Conservation (phyloP, 2,329 filamentous ascomycete species). For the Clarireedia paspali region DNA sequence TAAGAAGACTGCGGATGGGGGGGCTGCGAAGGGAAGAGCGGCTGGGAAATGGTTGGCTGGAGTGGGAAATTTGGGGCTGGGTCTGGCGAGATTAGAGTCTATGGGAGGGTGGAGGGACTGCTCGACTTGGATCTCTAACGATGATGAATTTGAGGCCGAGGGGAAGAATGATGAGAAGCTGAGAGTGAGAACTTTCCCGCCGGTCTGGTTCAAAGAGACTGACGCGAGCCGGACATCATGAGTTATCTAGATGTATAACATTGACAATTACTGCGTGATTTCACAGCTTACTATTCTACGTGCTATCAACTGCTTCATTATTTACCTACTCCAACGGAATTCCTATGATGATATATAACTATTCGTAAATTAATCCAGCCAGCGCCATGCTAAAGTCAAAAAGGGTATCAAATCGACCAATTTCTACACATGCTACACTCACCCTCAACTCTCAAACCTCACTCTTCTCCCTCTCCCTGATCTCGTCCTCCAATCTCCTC, state of each 20-base stretch:
- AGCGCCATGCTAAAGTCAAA: slow-evolving; percentile 25
- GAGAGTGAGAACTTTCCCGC: slow-evolving; percentile 73
- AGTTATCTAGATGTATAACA: background rate
- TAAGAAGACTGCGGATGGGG: slow-evolving; percentile 33
- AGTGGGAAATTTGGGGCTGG: slow-evolving; percentile 80
- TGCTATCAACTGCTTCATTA: background rate
- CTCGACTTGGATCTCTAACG: slow-evolving; percentile 46
- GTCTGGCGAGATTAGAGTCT: slow-evolving; percentile 76
- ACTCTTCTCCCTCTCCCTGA: slow-evolving; percentile 36
- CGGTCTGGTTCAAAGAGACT: slow-evolving; percentile 51
- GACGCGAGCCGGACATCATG: background rate
- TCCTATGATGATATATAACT: slow-evolving; percentile 11
- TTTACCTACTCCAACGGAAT: background rate
- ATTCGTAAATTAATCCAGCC: slow-evolving; percentile 4
- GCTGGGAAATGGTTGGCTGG: slow-evolving; percentile 75
- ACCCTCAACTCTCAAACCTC: background rate
- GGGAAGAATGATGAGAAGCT: slow-evolving; percentile 35
- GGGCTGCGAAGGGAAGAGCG: slow-evolving; percentile 54
- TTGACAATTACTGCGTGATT: background rate
- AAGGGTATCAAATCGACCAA: slow-evolving; percentile 1
- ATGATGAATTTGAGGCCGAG: slow-evolving; percentile 40
- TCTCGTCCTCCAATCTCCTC: slow-evolving; percentile 44
- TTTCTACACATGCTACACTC: background rate
- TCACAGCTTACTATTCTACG: background rate
- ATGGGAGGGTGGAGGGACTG: slow-evolving; percentile 78